Conservation (phyloP, 805 yeast genomes). For the Candida germanica region DNA sequence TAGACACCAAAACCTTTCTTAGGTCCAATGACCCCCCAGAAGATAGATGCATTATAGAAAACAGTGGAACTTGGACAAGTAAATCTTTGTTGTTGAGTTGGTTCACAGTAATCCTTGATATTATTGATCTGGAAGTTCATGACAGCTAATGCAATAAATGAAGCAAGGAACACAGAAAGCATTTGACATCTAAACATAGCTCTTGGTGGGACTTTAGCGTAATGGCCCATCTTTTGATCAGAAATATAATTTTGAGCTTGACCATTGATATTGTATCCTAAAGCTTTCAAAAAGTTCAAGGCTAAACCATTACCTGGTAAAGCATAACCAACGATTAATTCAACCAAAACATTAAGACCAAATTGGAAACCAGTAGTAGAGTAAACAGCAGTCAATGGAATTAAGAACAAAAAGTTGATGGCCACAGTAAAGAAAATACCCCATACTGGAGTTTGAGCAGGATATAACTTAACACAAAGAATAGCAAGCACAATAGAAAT, state of each 20-base stretch:
- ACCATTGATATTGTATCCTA: slow-evolving; percentile 53
- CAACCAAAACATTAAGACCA: slow-evolving; percentile 60
- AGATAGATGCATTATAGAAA: slow-evolving; percentile 48
- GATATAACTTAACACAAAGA: slow-evolving; percentile 42
- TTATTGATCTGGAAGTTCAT: slow-evolving; percentile 37
- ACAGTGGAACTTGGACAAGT: slow-evolving; percentile 44
- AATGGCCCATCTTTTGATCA: slow-evolving; percentile 46
- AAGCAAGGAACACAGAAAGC: slow-evolving; percentile 31
- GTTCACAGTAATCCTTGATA: slow-evolving; percentile 32
- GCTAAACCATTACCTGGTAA: slow-evolving; percentile 60
- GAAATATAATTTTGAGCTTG: slow-evolving; percentile 57
- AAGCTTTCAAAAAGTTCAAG: slow-evolving; percentile 45
- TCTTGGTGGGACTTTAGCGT: slow-evolving; percentile 60
- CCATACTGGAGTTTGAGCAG: slow-evolving; percentile 59
- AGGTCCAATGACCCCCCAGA: slow-evolving; percentile 58
- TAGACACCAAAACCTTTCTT: slow-evolving; percentile 54
- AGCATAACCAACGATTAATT: slow-evolving; percentile 61
- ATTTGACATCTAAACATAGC: slow-evolving; percentile 49
- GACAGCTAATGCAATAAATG: slow-evolving; percentile 27
- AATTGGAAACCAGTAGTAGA: slow-evolving; percentile 59
- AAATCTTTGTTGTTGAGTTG: slow-evolving; percentile 30
- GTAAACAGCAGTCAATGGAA: slow-evolving; percentile 59
- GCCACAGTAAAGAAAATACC: slow-evolving; percentile 54
- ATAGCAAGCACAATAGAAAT: slow-evolving; percentile 42
- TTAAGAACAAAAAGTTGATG: slow-evolving; percentile 49